Evolutionary conservation across 1,139 yeast species (phyloP).

Genomic region (Williopsis jadinii): DNA sequence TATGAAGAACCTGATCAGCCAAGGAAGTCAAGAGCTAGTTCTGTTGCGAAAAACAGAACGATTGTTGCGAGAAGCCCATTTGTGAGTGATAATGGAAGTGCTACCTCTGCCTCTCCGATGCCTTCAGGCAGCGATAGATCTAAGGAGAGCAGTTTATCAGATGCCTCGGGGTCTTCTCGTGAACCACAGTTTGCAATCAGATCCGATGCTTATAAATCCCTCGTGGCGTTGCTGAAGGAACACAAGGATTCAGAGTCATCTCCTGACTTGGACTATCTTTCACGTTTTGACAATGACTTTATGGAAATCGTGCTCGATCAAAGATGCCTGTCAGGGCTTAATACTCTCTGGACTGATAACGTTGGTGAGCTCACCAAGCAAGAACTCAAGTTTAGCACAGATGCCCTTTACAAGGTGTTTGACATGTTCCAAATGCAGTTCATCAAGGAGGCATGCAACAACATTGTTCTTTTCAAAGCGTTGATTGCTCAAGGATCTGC

Average conservation of each 20-base stretch:
- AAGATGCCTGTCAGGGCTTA: constrained; percentile 15
- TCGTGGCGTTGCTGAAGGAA: constrained; percentile 11
- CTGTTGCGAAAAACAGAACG: no score
- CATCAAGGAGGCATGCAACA: constrained; percentile 18
- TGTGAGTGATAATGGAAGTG: no score
- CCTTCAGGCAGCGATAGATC: no score
- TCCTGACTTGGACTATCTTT: constrained; percentile 11
- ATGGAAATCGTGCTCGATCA: constrained; percentile 19
- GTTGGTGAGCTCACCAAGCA: constrained; percentile 3
- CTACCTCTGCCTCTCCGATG: no score
- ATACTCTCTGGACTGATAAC: constrained; percentile 17
- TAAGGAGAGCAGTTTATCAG: no score
- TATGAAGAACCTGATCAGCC: no score
- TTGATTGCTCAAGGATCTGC: constrained; percentile 18
- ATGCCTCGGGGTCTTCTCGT: no score
- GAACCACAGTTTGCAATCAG: constrained; percentile 13
- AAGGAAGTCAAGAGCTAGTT: no score
- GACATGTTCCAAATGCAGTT: constrained; percentile 12
- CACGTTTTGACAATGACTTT: constrained; percentile 14
- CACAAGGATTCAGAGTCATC: constrained; percentile 14
- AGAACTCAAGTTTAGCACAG: constrained; percentile 17
- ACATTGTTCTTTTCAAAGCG: constrained; percentile 20
- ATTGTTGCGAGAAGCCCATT: no score
- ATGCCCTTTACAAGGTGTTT: constrained; percentile 15
- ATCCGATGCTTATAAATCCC: constrained; percentile 11